Conservation (phyloP, 2,329 filamentous ascomycete genomes). For the Calonectria pauciramosa region DNA sequence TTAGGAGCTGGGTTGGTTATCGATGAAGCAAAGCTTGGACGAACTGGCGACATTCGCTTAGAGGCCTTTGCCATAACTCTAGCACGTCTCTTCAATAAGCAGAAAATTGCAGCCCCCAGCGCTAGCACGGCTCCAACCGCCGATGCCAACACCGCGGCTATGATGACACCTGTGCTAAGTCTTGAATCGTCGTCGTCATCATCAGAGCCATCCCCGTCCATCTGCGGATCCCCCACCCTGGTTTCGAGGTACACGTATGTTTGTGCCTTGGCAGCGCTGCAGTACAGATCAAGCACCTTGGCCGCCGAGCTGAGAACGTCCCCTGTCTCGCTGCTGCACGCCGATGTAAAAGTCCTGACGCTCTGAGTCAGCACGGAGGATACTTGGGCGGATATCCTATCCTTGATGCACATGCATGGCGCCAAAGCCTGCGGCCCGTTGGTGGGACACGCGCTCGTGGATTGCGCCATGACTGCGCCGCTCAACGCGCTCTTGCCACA, state of each 20-base stretch:
- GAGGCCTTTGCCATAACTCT: not conserved
- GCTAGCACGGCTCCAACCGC: not conserved
- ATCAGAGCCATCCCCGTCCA: not conserved
- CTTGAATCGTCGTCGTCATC: not conserved
- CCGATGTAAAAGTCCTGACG: not conserved
- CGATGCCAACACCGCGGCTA: not conserved
- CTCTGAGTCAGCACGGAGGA: not conserved
- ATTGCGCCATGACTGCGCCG: not conserved
- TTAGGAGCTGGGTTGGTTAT: not conserved
- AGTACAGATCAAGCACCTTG: not conserved
- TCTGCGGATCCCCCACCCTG: not conserved
- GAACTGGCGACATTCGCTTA: not conserved
- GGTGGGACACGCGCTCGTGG: not conserved
- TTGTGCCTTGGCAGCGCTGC: not conserved
- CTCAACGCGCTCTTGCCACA: not conserved
- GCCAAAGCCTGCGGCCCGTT: not conserved
- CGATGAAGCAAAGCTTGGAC: not conserved
- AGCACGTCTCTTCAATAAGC: not conserved
- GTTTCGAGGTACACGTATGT: not conserved
- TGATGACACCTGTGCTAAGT: not conserved
- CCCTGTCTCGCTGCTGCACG: not conserved
- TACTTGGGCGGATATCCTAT: not conserved
- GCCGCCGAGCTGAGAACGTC: not conserved
- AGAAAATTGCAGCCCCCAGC: not conserved
- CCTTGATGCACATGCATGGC: not conserved